Conservation (phyloP, 2,329 filamentous ascomycete species). For the Diaporthe vaccinii region DNA sequence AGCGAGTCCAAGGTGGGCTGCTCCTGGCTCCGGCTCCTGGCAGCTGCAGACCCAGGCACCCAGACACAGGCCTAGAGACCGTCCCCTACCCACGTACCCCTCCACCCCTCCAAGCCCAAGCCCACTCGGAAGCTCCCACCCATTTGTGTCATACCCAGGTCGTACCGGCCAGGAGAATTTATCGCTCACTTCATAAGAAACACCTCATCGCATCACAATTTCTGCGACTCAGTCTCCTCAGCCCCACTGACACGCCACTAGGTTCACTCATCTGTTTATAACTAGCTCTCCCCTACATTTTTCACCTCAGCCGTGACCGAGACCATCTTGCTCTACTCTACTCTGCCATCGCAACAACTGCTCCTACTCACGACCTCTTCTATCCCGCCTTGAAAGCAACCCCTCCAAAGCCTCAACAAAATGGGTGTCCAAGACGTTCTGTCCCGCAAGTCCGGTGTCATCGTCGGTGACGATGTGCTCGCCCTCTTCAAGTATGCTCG, state of each 20-base stretch:
- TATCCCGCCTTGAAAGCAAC: neutral
- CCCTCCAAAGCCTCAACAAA: neutral
- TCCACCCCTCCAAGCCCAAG: conserved; percentile 25
- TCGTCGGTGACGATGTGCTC: conserved; percentile 61
- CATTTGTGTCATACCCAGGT: conserved; percentile 24
- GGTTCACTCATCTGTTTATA: conserved; percentile 36
- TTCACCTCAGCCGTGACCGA: conserved; percentile 21
- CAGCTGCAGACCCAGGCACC: conserved; percentile 1
- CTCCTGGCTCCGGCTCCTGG: neutral
- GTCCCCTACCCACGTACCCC: conserved; percentile 30
- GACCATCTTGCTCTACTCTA: conserved; percentile 26
- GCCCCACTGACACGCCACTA: conserved; percentile 38
- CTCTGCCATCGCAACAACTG: neutral
- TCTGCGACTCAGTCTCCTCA: conserved; percentile 36
- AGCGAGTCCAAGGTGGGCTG: neutral
- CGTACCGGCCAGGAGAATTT: conserved; percentile 38
- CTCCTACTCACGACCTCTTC: conserved; percentile 1
- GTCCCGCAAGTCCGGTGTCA: conserved; percentile 74
- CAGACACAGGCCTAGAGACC: conserved; percentile 5
- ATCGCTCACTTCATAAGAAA: conserved; percentile 40
- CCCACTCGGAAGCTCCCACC: conserved; percentile 26
- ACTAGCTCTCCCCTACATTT: conserved; percentile 28
- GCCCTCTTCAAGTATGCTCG: conserved; percentile 91
- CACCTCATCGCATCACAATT: conserved; percentile 40
- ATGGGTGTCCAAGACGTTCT: conserved; percentile 68